Evolutionary conservation across 805 yeast genomes (phyloP).

Genomic region (Tetrapisispora arboricola): DNA sequence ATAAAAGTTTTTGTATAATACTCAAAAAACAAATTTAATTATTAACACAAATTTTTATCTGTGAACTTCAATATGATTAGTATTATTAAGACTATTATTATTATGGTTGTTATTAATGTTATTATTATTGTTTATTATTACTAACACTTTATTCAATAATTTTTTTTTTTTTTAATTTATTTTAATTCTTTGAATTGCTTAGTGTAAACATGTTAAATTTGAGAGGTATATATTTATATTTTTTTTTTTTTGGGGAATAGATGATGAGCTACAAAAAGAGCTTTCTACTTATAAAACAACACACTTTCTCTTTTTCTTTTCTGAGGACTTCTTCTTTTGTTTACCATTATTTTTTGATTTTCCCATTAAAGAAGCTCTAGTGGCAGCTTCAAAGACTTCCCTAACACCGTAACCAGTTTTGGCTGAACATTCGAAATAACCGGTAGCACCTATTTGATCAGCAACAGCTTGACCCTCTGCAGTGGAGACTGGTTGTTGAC

Average conservation of each 20-base stretch:
- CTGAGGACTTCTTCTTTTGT: conserved; percentile 15
- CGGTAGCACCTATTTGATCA: conserved; percentile 77
- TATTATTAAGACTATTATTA: neutral
- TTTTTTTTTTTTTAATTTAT: neutral
- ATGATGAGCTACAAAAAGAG: too few relatives aligned
- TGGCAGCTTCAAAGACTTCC: conserved; percentile 87
- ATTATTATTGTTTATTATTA: too few relatives aligned
- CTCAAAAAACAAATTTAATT: too few relatives aligned
- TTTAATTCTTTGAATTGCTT: neutral
- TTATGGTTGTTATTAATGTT: neutral
- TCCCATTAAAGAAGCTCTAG: conserved; percentile 76
- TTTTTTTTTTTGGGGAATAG: too few relatives aligned
- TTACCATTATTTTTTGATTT: conserved; percentile 29
- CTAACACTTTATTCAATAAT: too few relatives aligned
- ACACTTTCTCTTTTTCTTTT: conserved; percentile 58
- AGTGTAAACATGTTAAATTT: too few relatives aligned
- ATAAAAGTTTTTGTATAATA: too few relatives aligned
- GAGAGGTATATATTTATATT: too few relatives aligned
- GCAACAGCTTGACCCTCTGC: conserved; percentile 84
- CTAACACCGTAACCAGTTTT: conserved; percentile 85
- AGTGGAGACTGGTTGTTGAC: conserved; percentile 70
- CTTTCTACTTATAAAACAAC: conserved; percentile 54
- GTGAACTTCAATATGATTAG: neutral
- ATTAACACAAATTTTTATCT: too few relatives aligned
- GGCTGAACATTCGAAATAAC: conserved; percentile 88